These are phyloP conservation scores for Hypholoma sublateritium DNA, from an alignment of 768 basidiomycete genomes.

Conservation along the genomic window DNA sequence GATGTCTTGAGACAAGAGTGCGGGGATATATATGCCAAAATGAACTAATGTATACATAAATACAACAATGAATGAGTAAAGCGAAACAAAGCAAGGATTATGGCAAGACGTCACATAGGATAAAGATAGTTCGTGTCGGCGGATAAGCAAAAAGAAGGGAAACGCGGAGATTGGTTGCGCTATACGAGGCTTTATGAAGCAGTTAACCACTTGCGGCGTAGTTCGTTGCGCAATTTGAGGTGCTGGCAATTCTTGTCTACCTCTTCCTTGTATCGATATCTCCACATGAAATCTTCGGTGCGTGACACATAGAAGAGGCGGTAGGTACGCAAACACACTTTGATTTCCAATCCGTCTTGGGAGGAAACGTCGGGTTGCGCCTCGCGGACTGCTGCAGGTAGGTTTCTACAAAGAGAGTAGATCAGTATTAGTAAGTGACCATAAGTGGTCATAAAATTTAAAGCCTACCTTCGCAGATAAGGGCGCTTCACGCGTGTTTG, in stretches of 20 bases:
- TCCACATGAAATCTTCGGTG: conserved; percentile 66
- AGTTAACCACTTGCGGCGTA: conserved; percentile 35
- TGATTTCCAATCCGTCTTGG: conserved; percentile 71
- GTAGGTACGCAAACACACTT: conserved; percentile 82
- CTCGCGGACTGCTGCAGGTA: conserved; percentile 33
- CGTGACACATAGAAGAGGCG: conserved; percentile 75
- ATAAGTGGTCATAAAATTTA: background rate
- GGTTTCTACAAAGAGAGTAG: conserved; percentile 27
- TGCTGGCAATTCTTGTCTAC: conserved; percentile 28
- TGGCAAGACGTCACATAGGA: background rate
- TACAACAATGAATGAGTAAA: conserved; percentile 6
- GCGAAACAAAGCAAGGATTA: conserved; percentile 3
- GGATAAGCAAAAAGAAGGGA: background rate
- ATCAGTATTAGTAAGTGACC: background rate
- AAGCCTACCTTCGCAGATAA: conserved; percentile 63
- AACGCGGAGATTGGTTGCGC: background rate
- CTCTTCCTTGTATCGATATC: conserved; percentile 41
- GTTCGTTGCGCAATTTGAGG: conserved; percentile 29
- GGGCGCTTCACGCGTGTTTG: conserved; percentile 49
- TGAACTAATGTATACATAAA: conserved; percentile 2
- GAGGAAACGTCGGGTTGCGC: conserved; percentile 45
- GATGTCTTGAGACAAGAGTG: background rate
- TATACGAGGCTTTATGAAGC: background rate
- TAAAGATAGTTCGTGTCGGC: conserved; percentile 3
- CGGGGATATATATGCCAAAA: background rate